A percentile compares a stretch with the other conserved stretches of the same genome.
These are phyloP conservation scores for Pyrenula massariospora DNA, from an alignment of 495 filamentous ascomycete genomes.

Conservation along the genomic window DNA sequence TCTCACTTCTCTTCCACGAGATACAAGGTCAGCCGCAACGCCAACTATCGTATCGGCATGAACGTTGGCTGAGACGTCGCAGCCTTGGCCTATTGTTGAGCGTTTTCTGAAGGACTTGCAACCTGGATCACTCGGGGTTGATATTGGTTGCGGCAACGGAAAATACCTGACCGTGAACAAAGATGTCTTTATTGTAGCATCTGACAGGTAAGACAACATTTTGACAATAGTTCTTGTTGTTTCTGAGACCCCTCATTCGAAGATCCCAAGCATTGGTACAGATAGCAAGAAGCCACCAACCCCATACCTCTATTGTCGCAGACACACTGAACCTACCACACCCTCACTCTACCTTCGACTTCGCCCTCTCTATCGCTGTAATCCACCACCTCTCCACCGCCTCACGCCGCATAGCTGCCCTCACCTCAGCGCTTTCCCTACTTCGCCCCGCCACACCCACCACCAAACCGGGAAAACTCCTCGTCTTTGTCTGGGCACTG, in stretches of 20 bases:
- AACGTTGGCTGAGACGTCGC: background rate
- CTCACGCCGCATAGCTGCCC: constrained; percentile 58
- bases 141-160: constrained; percentile 88
- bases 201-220: constrained; percentile 54
- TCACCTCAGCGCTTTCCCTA: constrained; percentile 58
- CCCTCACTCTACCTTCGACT: constrained; percentile 62
- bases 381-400: constrained; percentile 89
- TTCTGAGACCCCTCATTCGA: background rate
- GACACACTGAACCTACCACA: constrained; percentile 64
- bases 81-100: constrained; percentile 91
- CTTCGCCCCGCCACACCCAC: constrained; percentile 32
- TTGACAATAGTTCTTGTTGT: background rate
- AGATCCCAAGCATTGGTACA: constrained; percentile 57
- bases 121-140: constrained; percentile 71
- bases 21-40: constrained; percentile 52
- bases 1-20: constrained; percentile 89
- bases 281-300: constrained; percentile 58
- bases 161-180: constrained; percentile 81
- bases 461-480: constrained; percentile 44
- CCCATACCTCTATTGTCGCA: constrained; percentile 54
- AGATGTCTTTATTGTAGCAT: constrained; percentile 71
- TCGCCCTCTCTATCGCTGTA: constrained; percentile 90
- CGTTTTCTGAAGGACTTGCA: constrained; percentile 57
- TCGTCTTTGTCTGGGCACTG: constrained; percentile 94
- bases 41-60: background rate